A percentile compares a stretch with the other conserved stretches of the same genome.
These are phyloP conservation scores for Trichoderma sp. DNA, from an alignment of 2,329 filamentous ascomycete genomes.

Conservation along the genomic window DNA sequence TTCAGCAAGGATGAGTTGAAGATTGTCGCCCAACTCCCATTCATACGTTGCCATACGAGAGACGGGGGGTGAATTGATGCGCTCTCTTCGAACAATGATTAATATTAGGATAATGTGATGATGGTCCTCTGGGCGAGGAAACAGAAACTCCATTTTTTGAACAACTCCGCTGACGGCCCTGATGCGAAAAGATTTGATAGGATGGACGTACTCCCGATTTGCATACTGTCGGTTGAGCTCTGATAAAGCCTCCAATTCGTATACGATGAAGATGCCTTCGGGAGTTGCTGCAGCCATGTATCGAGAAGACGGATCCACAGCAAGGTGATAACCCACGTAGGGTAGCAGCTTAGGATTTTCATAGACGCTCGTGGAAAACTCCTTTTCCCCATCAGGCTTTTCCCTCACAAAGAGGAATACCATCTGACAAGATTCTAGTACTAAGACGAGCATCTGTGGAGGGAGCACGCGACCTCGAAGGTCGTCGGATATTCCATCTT, in stretches of 20 bases:
- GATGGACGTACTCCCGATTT: slow-evolving; percentile 50
- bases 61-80: slow-evolving; percentile 30
- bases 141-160: slow-evolving; percentile 82
- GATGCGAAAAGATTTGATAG: slow-evolving; percentile 53
- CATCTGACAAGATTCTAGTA: slow-evolving; percentile 71
- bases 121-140: slow-evolving; percentile 66
- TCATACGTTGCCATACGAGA: slow-evolving; percentile 61
- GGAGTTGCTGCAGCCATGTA: slow-evolving; percentile 70
- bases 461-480: slow-evolving; percentile 49
- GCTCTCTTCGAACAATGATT: slow-evolving; percentile 52
- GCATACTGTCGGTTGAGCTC: slow-evolving; percentile 54
- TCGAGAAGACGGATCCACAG: slow-evolving; percentile 74
- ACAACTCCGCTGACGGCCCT: slow-evolving; percentile 69
- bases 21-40: slow-evolving; percentile 57
- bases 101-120: slow-evolving; percentile 77
- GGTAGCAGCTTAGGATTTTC: slow-evolving; percentile 59
- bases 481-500: slow-evolving; percentile 24
- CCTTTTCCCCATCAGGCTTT: slow-evolving; percentile 45
- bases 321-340: slow-evolving; percentile 66
- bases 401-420: slow-evolving; percentile 73
- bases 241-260: slow-evolving; percentile 63
- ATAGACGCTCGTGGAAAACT: slow-evolving; percentile 63
- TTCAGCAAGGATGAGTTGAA: slow-evolving; percentile 48
- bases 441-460: slow-evolving; percentile 78
- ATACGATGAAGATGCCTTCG: slow-evolving; percentile 71